A percentile compares a stretch with the other conserved stretches of the same genome.
Conservation (phyloP, 495 filamentous ascomycete genomes). For the Neurospora terricola region DNA sequence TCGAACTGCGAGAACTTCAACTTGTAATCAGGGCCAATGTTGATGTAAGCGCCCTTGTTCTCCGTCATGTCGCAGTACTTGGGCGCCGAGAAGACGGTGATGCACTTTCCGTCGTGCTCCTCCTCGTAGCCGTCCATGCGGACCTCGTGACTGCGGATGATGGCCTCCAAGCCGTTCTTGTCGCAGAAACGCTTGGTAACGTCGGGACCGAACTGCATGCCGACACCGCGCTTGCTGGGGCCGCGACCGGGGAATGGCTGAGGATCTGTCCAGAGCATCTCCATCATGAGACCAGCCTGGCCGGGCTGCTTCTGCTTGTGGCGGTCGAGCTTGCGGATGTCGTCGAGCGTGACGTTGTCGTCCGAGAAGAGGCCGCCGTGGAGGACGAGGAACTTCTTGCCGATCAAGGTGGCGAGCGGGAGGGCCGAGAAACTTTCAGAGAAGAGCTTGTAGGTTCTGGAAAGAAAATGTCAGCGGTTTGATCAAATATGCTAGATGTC, state of each 20-base stretch:
- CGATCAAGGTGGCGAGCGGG: conserved; percentile 85
- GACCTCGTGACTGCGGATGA: conserved; percentile 96
- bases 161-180: conserved; percentile 82
- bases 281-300: conserved; percentile 96
- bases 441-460: conserved; percentile 82
- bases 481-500: background rate
- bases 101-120: conserved; percentile 92
- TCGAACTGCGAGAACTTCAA: conserved; percentile 87
- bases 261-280: conserved; percentile 99
- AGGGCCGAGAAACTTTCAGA: conserved; percentile 96
- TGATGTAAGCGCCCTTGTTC: conserved; percentile 98
- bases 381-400: conserved; percentile 82
- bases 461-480: conserved; percentile 9
- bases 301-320: conserved; percentile 94
- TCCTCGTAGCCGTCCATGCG: conserved; percentile 97
- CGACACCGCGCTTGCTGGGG: conserved; percentile 93
- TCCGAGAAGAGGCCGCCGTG: conserved; percentile 98
- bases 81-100: conserved; percentile 98
- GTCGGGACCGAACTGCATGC: conserved; percentile 93
- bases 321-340: conserved; percentile 84
- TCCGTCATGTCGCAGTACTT: conserved; percentile 97
- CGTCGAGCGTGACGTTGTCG: conserved; percentile 84
- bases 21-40: conserved; percentile 86
- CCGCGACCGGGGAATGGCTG: conserved; percentile 76
- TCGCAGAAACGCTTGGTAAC: conserved; percentile 97